Conservation (phyloP, 345 rosid genomes). For the Laguncularia racemosa region DNA sequence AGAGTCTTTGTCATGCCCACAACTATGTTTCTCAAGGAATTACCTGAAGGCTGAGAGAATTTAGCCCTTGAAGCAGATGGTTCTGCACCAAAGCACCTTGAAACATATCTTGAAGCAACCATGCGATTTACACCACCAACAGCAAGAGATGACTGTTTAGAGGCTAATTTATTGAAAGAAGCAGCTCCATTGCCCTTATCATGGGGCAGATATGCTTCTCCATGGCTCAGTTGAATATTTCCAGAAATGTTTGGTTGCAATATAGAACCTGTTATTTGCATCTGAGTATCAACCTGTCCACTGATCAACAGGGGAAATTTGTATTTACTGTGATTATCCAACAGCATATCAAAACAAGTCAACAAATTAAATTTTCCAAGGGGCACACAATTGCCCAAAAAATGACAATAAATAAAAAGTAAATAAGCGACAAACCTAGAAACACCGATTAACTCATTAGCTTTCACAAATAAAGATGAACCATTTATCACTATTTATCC, state of each 20-base stretch:
- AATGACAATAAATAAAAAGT: too few relatives aligned
- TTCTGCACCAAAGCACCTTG: conserved; percentile 67
- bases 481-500: too few relatives aligned
- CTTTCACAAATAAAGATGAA: too few relatives aligned
- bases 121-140: conserved; percentile 62
- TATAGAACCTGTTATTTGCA: conserved; percentile 90
- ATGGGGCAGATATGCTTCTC: conserved; percentile 98
- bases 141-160: conserved; percentile 61
- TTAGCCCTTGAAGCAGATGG: conserved; percentile 54
- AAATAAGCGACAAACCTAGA: too few relatives aligned
- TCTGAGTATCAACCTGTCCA: conserved; percentile 94
- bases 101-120: conserved; percentile 83
- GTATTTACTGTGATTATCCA: not conserved
- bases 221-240: conserved; percentile 85
- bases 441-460: too few relatives aligned
- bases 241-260: conserved; percentile 95
- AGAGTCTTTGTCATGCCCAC: too few relatives aligned
- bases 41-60: conserved; percentile 60
- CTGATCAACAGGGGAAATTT: conserved; percentile 28
- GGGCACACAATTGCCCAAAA: too few relatives aligned
- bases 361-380: too few relatives aligned
- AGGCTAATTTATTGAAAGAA: conserved; percentile 61
- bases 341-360: too few relatives aligned
- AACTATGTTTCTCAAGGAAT: not conserved
- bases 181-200: conserved; percentile 83